Conservation (phyloP, 2,329 filamentous ascomycete species). For the Helminthosporium solani region DNA sequence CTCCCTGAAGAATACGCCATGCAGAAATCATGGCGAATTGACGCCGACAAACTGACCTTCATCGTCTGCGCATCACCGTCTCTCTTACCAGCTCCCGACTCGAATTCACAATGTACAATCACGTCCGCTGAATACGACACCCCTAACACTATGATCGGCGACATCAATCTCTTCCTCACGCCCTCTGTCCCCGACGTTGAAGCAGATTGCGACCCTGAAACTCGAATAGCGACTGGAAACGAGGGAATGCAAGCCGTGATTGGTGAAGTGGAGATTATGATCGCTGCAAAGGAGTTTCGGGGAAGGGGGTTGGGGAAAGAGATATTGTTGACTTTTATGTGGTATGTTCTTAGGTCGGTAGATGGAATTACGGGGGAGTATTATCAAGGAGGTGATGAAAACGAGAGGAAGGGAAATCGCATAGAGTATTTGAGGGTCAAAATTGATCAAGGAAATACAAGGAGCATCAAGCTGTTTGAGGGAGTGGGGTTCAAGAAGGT, state of each 20-base stretch:
- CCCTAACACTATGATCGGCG: constrained; percentile 51
- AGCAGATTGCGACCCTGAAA: constrained; percentile 12
- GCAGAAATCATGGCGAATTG: constrained; percentile 81
- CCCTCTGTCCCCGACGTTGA: constrained; percentile 21
- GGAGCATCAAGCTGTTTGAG: constrained; percentile 63
- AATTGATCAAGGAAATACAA: constrained; percentile 58
- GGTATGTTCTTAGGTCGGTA: constrained; percentile 63
- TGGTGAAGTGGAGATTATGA: constrained; percentile 86
- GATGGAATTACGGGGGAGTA: constrained; percentile 61
- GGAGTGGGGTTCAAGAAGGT: constrained; percentile 58
- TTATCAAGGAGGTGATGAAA: constrained; percentile 15
- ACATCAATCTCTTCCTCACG: constrained; percentile 70
- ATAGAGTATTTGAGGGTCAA: constrained; percentile 58
- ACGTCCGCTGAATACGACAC: constrained; percentile 51
- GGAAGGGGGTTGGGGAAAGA: constrained; percentile 65
- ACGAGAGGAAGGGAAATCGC: constrained; percentile 10
- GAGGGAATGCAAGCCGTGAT: constrained; percentile 38
- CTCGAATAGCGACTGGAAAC: background rate
- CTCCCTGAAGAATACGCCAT: constrained; percentile 84
- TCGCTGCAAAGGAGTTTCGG: constrained; percentile 61
- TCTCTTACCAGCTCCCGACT: constrained; percentile 4
- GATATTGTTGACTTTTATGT: constrained; percentile 66
- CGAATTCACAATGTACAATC: too few relatives aligned
- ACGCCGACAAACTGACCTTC: constrained; percentile 87
- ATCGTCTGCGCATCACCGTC: constrained; percentile 62